A percentile compares a stretch with the other conserved stretches of the same genome.
Conservation (phyloP, 192 early-diverging fungal species). For the Coemansia sp. region DNA sequence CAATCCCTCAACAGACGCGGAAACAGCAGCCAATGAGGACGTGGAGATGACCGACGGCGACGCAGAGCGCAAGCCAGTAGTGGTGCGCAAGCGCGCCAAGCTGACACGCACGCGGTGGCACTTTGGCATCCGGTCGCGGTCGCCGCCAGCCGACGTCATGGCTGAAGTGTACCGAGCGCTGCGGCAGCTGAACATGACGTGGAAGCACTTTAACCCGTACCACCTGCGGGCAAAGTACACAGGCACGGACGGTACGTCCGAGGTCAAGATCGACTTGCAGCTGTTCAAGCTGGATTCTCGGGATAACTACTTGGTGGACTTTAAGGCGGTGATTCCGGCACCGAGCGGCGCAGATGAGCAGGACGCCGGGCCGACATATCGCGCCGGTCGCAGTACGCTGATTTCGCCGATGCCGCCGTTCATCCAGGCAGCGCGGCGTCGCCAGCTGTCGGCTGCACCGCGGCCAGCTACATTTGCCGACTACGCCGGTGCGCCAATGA, state of each 20-base stretch:
- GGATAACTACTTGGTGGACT: slow-evolving; percentile 93
- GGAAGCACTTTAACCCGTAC: slow-evolving; percentile 89
- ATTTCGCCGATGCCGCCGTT: slow-evolving; percentile 41
- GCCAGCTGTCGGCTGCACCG: slow-evolving; percentile 32
- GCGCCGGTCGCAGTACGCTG: slow-evolving; percentile 37
- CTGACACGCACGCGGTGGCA: slow-evolving; percentile 86
- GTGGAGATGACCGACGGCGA: slow-evolving; percentile 17
- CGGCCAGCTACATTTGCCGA: slow-evolving; percentile 27
- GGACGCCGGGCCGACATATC: slow-evolving; percentile 24
- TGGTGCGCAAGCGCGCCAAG: slow-evolving; percentile 52
- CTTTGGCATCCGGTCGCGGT: slow-evolving; percentile 94
- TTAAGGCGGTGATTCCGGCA: slow-evolving; percentile 73
- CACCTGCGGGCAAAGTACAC: slow-evolving; percentile 76
- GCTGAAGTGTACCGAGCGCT: slow-evolving; percentile 93
- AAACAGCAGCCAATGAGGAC: background rate
- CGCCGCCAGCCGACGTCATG: slow-evolving; percentile 94
- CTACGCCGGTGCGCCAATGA: slow-evolving; percentile 6
- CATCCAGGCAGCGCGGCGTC: slow-evolving; percentile 47
- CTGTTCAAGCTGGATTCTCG: slow-evolving; percentile 86
- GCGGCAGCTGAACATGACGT: slow-evolving; percentile 86
- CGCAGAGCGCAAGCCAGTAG: slow-evolving; percentile 24
- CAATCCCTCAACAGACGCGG: background rate
- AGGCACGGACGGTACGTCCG: slow-evolving; percentile 4
- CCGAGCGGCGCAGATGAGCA: slow-evolving; percentile 28
- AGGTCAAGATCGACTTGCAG: slow-evolving; percentile 93